Conservation (phyloP, 2,329 filamentous ascomycete genomes). For the Penicillium hordei region DNA sequence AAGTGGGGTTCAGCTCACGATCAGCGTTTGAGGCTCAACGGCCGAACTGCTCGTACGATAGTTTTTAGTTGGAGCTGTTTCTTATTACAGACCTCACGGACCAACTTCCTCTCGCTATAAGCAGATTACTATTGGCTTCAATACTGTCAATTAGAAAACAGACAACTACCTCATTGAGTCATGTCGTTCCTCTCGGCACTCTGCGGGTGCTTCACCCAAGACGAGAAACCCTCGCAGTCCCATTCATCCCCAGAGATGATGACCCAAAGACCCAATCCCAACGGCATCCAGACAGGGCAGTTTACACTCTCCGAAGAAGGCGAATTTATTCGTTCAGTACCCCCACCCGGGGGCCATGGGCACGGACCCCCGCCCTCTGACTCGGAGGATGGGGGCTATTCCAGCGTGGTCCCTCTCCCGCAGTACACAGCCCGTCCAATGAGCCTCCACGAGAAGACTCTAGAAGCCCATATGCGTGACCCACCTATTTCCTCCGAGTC, state of each 20-base stretch:
- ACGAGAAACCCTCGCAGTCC: constrained; percentile 8
- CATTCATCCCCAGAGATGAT: constrained; percentile 14
- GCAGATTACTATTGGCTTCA: neutral
- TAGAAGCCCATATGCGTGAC: constrained; percentile 37
- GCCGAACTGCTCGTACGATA: neutral
- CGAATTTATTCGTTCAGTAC: constrained; percentile 18
- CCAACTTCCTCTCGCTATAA: neutral
- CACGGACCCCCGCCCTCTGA: constrained; percentile 22
- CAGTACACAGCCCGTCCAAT: constrained; percentile 43
- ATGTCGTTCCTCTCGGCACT: constrained; percentile 28
- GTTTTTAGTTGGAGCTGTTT: neutral
- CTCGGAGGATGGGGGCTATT: constrained; percentile 32
- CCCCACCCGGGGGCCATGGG: constrained; percentile 5
- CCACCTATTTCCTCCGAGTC: constrained; percentile 28
- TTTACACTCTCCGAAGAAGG: constrained; percentile 21
- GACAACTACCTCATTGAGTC: neutral
- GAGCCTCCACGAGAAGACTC: constrained; percentile 42
- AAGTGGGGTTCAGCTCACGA: constrained; percentile 10
- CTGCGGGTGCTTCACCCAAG: constrained; percentile 27
- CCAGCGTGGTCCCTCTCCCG: constrained; percentile 38
- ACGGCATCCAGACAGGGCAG: constrained; percentile 22
- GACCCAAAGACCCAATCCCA: constrained; percentile 5
- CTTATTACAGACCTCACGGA: neutral
- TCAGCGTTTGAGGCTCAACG: constrained; percentile 11
- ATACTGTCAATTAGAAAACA: neutral